Evolutionary conservation across 2,329 filamentous ascomycete genomes (phyloP), one percentile per base, ranked within the genome.

Genomic region (Aspergillus pseudotamarii): DNA sequence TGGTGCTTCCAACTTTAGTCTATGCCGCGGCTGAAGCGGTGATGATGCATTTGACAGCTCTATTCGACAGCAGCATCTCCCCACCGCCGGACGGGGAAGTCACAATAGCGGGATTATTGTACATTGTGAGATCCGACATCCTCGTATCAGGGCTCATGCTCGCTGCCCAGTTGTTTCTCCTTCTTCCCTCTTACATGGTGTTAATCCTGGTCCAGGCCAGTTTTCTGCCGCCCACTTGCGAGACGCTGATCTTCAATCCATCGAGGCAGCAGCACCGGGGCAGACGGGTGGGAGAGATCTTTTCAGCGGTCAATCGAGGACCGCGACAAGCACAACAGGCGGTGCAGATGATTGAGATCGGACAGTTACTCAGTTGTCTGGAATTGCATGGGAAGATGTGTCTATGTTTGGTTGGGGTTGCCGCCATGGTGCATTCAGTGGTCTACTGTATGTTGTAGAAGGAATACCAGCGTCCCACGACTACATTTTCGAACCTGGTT

Each of bases 371-470:
- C 16, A 51, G 32, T 6, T 63, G 51, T 41, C 51, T 63, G 2
- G 61, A 59, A 30, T 16, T 63, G 19, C 50, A 63, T 59, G 61
- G 36, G 19, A 59, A 59, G 26, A 63, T 63, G 61, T 59, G 51
- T 32, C 16, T 63, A n/a, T 63, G 50, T 28, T 51, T 63, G 43
- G 10, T 63, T 6, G 38, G 28, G 6, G 12, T 63, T 50, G 14
- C 57, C 2, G 43, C 34, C 23, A 19, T 32, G 14, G 51, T 61
- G 19, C 43, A 50, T 57, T 21, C 28, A 19, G 36, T 19, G 14
- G 6, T 38, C 36, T 38, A 38, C 36, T 38, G 36, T 38, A 38
- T 38, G 36, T 38, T 38, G 36, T 38, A 38, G 36, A 38, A 38
- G 14, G 36, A 8, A 2, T 38, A 9, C n/a, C n/a, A n/a, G n/a